phyloP scores from a whole-genome alignment of 192 early-diverging fungal genomes.

The Backusella tarrabulga region DNA sequence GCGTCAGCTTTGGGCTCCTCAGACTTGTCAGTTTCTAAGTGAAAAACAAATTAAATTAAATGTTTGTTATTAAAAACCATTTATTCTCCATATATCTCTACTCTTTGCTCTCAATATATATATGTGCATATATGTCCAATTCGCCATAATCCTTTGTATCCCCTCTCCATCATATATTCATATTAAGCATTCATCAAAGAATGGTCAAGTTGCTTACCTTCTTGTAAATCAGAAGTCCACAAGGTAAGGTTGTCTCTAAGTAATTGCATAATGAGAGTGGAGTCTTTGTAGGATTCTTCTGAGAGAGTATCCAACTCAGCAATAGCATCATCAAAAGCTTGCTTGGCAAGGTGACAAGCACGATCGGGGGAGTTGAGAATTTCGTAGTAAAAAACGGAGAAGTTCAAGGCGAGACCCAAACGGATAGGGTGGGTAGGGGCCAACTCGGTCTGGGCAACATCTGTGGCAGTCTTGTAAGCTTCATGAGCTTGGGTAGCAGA shows the following conservation, averaged over 20 bases:
- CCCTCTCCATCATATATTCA: conserved; percentile 43
- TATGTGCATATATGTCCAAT: conserved; percentile 89
- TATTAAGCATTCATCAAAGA: conserved; percentile 83
- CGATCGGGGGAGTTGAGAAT: conserved; percentile 97
- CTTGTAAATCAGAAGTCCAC: conserved; percentile 97
- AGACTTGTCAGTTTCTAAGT: conserved; percentile 25
- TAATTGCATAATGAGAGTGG: conserved; percentile 99
- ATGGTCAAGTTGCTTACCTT: conserved; percentile 63
- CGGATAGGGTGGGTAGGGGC: conserved; percentile 99
- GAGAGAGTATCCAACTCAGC: conserved; percentile 97
- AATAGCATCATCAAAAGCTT: conserved; percentile 99
- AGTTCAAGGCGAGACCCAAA: conserved; percentile 96
- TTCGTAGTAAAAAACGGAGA: conserved; percentile 99
- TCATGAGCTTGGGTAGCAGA: conserved; percentile 84
- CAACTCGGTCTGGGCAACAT: conserved; percentile 91
- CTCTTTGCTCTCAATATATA: neutral
- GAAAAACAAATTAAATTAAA: conserved; percentile 40
- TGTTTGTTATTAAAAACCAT: conserved; percentile 74
- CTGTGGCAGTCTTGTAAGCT: conserved; percentile 94
- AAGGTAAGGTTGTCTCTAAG: conserved; percentile 98
- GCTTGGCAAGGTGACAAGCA: conserved; percentile 94
- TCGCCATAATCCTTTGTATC: conserved; percentile 35
- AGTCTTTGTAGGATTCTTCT: conserved; percentile 99
- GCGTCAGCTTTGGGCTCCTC: conserved; percentile 19
- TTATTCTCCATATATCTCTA: neutral